These are phyloP conservation scores for Termitomyces titanicus DNA, from an alignment of 768 basidiomycete genomes.

Conservation along the genomic window DNA sequence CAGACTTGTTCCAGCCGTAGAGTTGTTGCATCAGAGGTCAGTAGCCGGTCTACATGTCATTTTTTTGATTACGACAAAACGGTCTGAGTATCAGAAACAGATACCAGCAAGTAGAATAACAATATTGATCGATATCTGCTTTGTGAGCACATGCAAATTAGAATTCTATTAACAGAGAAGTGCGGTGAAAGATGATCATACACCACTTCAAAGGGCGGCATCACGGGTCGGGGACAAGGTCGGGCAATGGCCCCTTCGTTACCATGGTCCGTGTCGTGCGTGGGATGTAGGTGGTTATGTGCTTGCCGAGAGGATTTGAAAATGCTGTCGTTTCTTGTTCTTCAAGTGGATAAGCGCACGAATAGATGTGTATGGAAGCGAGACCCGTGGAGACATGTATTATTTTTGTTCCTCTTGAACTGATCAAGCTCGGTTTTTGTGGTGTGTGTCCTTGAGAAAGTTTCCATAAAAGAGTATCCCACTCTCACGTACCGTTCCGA, in stretches of 20 bases:
- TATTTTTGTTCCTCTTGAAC: conserved; percentile 8
- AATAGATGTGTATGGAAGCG: conserved; percentile 9
- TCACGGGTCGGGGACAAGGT: not conserved
- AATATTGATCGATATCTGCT: not conserved
- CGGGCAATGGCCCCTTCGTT: not conserved
- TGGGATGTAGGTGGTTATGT: conserved; percentile 6
- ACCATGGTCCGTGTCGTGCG: conserved; percentile 8
- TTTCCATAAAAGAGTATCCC: conserved; percentile 8
- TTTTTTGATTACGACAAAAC: not conserved
- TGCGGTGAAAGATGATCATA: no score
- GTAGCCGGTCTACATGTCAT: not conserved
- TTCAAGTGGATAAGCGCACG: conserved; percentile 5
- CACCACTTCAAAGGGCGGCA: not conserved
- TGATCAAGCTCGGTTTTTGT: conserved; percentile 14
- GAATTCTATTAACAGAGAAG: not conserved
- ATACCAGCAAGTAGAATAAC: not conserved
- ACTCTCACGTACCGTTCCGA: conserved; percentile 14
- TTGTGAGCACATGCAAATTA: not conserved
- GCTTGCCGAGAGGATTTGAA: not conserved
- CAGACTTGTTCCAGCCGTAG: not conserved
- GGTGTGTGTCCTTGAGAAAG: conserved; percentile 14
- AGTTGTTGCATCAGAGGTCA: conserved; percentile 7
- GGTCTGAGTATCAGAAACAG: not conserved
- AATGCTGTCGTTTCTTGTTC: conserved; percentile 8
- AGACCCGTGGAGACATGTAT: conserved; percentile 6